Evolutionary conservation across 2,329 filamentous ascomycete genomes (phyloP).

Genomic region (Colletotrichum scovillei): DNA sequence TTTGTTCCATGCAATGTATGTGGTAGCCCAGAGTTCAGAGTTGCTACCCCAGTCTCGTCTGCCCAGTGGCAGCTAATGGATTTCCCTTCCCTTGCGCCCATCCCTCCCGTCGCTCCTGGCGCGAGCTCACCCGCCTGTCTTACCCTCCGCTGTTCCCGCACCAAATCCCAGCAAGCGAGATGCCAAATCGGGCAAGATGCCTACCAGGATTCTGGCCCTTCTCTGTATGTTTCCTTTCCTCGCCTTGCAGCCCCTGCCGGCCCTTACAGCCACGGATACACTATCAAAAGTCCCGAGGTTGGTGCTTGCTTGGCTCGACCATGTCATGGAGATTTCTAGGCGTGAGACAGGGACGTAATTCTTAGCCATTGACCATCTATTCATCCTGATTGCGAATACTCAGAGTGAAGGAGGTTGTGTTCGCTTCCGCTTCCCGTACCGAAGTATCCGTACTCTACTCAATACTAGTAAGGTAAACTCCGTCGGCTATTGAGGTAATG

Average conservation of each 20-base stretch:
- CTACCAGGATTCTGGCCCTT: not conserved
- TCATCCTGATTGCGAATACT: not conserved
- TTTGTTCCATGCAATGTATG: constrained; percentile 10
- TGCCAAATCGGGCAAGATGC: constrained; percentile 2
- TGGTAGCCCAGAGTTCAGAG: not conserved
- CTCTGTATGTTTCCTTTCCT: not conserved
- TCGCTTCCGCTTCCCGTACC: not conserved
- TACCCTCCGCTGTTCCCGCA: not conserved
- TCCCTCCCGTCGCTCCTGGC: not conserved
- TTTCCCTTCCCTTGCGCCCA: not conserved
- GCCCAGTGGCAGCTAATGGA: constrained; percentile 6
- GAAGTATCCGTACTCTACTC: not conserved
- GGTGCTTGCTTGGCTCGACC: not conserved
- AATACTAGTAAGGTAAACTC: not conserved
- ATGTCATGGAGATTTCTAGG: not conserved
- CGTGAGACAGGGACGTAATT: not conserved
- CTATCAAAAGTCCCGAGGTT: constrained; percentile 1
- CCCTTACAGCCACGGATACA: not conserved
- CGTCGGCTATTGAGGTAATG: constrained; percentile 14
- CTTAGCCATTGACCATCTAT: not conserved
- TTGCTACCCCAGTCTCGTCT: not conserved
- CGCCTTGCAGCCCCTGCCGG: not conserved
- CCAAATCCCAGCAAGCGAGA: not conserved
- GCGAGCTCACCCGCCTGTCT: not conserved
- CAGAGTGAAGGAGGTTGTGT: not conserved